Conservation (phyloP, 768 basidiomycete genomes). For the Pholiota microspora region DNA sequence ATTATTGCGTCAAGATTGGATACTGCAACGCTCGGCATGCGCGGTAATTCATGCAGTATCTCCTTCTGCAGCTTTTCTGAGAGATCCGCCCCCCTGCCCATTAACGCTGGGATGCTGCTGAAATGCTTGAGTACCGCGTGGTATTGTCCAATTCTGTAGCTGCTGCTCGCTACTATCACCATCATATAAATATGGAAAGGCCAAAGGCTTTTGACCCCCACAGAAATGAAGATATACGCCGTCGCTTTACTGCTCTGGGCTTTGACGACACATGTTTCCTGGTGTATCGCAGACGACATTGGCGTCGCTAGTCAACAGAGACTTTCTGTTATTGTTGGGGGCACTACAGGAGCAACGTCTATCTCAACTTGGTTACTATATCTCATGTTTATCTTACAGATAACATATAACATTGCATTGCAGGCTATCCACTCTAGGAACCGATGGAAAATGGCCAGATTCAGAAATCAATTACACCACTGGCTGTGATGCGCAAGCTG, state of each 20-base stretch:
- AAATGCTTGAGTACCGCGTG: not conserved
- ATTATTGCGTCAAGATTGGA: too few relatives aligned
- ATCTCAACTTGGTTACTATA: constrained; percentile 32
- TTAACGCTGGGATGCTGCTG: too few relatives aligned
- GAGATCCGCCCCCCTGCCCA: not conserved
- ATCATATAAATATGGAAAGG: not conserved
- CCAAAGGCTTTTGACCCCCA: not conserved
- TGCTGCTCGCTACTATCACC: not conserved
- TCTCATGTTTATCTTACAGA: not conserved
- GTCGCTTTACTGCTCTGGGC: not conserved
- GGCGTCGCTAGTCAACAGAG: constrained; percentile 34
- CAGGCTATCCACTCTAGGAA: constrained; percentile 46
- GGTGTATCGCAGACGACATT: constrained; percentile 23
- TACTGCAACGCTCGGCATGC: too few relatives aligned
- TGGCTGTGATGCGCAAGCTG: constrained; percentile 56
- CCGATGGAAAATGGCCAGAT: constrained; percentile 50
- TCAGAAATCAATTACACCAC: constrained; percentile 54
- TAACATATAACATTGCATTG: not conserved
- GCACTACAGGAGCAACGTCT: constrained; percentile 36
- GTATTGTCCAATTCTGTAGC: not conserved
- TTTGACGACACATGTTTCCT: not conserved
- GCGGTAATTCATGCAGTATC: not conserved
- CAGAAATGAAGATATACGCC: not conserved
- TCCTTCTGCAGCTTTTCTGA: not conserved
- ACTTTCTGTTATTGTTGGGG: constrained; percentile 36